Conservation (phyloP, 768 basidiomycete genomes). For the Wakefieldia striispora region DNA sequence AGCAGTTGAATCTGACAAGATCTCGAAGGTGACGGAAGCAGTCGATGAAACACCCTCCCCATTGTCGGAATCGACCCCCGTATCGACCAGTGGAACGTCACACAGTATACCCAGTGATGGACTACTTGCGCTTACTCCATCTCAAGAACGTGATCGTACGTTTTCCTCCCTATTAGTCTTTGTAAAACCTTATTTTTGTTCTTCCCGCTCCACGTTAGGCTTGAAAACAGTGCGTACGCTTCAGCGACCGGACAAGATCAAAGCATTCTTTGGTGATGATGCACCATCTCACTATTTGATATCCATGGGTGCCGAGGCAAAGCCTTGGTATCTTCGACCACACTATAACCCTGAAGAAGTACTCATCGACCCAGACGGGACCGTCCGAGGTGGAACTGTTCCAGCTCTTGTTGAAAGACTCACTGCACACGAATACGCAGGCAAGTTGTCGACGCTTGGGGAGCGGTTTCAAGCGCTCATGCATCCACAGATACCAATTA, state of each 20-base stretch:
- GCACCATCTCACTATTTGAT: slow-evolving; percentile 44
- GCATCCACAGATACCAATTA: slow-evolving; percentile 47
- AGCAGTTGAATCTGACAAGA: slow-evolving; percentile 10
- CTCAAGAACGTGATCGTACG: slow-evolving; percentile 21
- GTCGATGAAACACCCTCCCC: neutral
- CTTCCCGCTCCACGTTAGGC: slow-evolving; percentile 9
- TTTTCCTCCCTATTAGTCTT: neutral
- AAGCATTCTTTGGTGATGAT: slow-evolving; percentile 51
- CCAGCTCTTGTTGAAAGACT: slow-evolving; percentile 59
- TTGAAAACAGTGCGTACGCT: slow-evolving; percentile 13
- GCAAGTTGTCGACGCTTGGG: slow-evolving; percentile 33
- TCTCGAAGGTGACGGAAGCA: slow-evolving; percentile 9
- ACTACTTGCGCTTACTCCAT: neutral
- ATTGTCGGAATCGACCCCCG: slow-evolving; percentile 8
- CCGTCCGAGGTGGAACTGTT: slow-evolving; percentile 61
- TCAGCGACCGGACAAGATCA: slow-evolving; percentile 40
- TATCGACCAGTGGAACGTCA: slow-evolving; percentile 13
- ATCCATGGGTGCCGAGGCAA: slow-evolving; percentile 38
- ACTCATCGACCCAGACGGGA: slow-evolving; percentile 60
- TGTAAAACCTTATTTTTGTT: neutral
- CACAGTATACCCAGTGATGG: neutral
- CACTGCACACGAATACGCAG: slow-evolving; percentile 62
- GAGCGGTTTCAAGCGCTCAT: slow-evolving; percentile 1
- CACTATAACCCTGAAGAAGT: slow-evolving; percentile 57
- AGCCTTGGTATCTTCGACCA: slow-evolving; percentile 60